Evolutionary conservation across 2,329 filamentous ascomycete genomes (phyloP).

Genomic region (Orbilia blumenaviensis): DNA sequence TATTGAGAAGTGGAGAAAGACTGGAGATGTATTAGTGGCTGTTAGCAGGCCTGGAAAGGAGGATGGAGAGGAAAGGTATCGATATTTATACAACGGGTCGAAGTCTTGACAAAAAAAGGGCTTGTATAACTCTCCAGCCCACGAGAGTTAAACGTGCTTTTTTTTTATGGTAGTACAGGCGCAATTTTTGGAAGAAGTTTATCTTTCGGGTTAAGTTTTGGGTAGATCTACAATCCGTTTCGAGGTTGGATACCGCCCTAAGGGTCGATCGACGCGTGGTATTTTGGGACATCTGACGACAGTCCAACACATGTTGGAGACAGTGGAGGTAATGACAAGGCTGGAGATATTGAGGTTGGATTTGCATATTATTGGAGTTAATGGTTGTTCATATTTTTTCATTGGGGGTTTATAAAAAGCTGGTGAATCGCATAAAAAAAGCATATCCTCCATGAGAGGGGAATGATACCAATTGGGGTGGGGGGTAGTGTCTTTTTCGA

Average conservation of each 20-base stretch:
- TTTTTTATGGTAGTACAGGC: background rate
- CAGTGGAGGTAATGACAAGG: background rate
- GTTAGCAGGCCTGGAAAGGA: background rate
- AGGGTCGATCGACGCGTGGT: slow-evolving; percentile 24
- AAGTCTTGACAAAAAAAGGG: background rate
- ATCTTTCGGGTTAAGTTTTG: background rate
- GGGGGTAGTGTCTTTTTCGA: too few relatives aligned
- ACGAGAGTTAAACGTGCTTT: background rate
- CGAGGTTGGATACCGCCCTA: background rate
- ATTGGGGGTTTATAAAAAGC: background rate
- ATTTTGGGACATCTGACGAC: slow-evolving; percentile 7
- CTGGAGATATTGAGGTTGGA: background rate
- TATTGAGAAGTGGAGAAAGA: background rate
- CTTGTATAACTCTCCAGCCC: background rate
- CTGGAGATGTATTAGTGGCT: background rate
- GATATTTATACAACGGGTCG: background rate
- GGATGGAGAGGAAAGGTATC: background rate
- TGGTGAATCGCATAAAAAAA: background rate
- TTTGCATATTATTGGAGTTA: background rate
- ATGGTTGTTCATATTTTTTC: too few relatives aligned
- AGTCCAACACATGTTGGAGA: slow-evolving; percentile 1
- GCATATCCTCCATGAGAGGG: background rate
- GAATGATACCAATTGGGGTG: too few relatives aligned
- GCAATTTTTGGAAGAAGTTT: background rate
- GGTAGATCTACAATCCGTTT: background rate